Evolutionary conservation across 805 yeast species (phyloP), one percentile per base, ranked within the genome.

Genomic region (Ogataea pini): DNA sequence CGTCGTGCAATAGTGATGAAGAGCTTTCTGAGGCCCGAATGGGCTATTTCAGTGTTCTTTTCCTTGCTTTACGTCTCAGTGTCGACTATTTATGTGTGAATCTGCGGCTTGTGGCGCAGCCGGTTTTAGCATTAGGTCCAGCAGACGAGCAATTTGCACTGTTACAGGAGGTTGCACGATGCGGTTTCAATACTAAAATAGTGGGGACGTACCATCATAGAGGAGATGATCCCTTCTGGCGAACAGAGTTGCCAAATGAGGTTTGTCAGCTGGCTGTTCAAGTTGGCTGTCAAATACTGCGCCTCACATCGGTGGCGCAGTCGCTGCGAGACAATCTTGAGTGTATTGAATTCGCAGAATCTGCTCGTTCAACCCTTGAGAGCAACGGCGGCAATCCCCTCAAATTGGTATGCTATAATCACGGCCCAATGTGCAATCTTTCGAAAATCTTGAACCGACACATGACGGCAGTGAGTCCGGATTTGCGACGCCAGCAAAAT

Each of bases 81-180:
- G 46, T 42, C 17, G 46, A 42, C 33, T 42, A 42, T 25, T 19
- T 42, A 24, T 32, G 46, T 16, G 39, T 42, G 38, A 42, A 42
- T 25, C 33, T 42, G 14, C 31, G 46, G n/a, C 31, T 42, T 17
- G 46, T 42, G 31, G 20, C 25, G 25, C 29, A 17, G 17, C 32
- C 32, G 6, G 12, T 25, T 18, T 20, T 42, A 24, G 34, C 10
- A 14, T 9, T 42, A 13, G 46, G 36, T 10, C 29, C 32, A 6
- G 25, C 16, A 6, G 46, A 42, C 12, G 40, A 42, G 33, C 37
- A 25, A 17, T 16, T 34, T 5, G 46, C 46, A 3, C 34, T 42
- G 16, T 25, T 42, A 16, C 25, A 19, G 8, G 46, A 42, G 33
- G 20, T 34, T 32, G 32, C 27, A 3, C 10, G 36, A 2, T 17